Base-by-base conservation (phyloP, 1,284 basidiomycete genomes). In the Earliella scabrosa region DNA sequence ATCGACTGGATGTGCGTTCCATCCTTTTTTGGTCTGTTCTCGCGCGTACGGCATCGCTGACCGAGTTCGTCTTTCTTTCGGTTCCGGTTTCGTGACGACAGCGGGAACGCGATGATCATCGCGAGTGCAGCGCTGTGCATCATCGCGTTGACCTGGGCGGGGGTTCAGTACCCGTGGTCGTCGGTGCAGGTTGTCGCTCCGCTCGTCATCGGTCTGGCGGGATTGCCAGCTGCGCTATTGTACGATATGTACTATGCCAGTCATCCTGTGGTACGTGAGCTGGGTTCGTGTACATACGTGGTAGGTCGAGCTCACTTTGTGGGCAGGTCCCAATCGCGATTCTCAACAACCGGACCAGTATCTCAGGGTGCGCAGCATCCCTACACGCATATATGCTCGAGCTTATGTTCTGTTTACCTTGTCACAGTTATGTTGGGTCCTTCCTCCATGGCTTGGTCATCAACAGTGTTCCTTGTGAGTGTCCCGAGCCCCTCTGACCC, bases 1-100 rank as follows among this genome's bases (percentile, higher is more conserved):
- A 66, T 74, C 26, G 73, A 75, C 52, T 69, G 69, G 63, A 60
- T 73, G 69, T 71, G 55, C 49, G 72, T 35, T 18, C 13, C 4
- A n/a, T 26, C 14, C 20, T 9, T 21, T n/a, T 2, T 18, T 31
- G 18, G 24, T 29, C 2, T 18, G 18, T 16, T 6, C 1, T 54
- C 26, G 20, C 11, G n/a, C 1, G 8, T 18, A n/a, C 2, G 35
- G 14, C 29, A n/a, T n/a, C n/a, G n/a, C n/a, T n/a, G n/a, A n/a
- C n/a, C n/a, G n/a, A n/a, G n/a, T n/a, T n/a, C 20, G 16, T 20
- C 34, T 36, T n/a, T 43, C 34, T 23, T 70, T 13, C 70, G 71
- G 16, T 64, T 16, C 9, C 20, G 14, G 64, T 16, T 9, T 62
- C 1, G 67, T 65, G 0, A 31, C 70, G 5, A 48, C 45, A 66